Percentiles rank a stretch among this genome's conserved stretches.
Evolutionary conservation across 495 filamentous ascomycete species (phyloP).

Genomic region (Tricharina praecox): DNA sequence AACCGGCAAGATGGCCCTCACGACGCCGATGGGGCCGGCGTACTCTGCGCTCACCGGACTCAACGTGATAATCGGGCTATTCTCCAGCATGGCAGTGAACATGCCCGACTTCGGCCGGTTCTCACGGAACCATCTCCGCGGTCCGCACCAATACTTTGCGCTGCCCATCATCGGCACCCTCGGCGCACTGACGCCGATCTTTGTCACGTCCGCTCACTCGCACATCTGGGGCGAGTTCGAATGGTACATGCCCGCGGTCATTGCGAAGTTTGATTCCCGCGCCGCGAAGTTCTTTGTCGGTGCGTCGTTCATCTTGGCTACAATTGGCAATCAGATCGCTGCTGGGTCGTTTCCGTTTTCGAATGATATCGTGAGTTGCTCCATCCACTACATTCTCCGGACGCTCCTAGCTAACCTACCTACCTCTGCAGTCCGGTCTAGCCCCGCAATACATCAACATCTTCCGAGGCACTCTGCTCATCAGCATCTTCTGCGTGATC

Average conservation of each 20-base stretch:
- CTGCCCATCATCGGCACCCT: conserved; percentile 31
- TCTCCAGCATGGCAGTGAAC: conserved; percentile 31
- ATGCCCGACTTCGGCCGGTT: conserved; percentile 32
- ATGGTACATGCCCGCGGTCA: conserved; percentile 32
- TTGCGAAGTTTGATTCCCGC: conserved; percentile 30
- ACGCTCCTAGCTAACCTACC: too few relatives aligned
- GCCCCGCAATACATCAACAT: conserved; percentile 32
- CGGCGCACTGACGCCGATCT: conserved; percentile 29
- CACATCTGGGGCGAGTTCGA: conserved; percentile 29
- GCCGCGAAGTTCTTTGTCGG: conserved; percentile 31
- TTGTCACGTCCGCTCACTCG: conserved; percentile 28
- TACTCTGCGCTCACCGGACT: conserved; percentile 31
- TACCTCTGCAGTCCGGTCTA: too few relatives aligned
- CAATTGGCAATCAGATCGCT: conserved; percentile 31
- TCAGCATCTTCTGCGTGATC: conserved; percentile 30
- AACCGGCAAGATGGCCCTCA: conserved; percentile 25
- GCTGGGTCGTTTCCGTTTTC: conserved; percentile 30
- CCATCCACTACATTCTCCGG: too few relatives aligned
- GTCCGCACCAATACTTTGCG: conserved; percentile 29
- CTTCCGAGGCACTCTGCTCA: conserved; percentile 28
- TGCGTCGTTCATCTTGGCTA: conserved; percentile 30
- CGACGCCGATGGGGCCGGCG: conserved; percentile 29
- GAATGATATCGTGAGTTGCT: conserved; percentile 22
- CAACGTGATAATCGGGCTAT: conserved; percentile 33
- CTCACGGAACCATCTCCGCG: conserved; percentile 27